Evolutionary conservation across 2,329 filamentous ascomycete species (phyloP), one percentile per base, ranked within the genome.

Genomic region (Exophiala mesophila): DNA sequence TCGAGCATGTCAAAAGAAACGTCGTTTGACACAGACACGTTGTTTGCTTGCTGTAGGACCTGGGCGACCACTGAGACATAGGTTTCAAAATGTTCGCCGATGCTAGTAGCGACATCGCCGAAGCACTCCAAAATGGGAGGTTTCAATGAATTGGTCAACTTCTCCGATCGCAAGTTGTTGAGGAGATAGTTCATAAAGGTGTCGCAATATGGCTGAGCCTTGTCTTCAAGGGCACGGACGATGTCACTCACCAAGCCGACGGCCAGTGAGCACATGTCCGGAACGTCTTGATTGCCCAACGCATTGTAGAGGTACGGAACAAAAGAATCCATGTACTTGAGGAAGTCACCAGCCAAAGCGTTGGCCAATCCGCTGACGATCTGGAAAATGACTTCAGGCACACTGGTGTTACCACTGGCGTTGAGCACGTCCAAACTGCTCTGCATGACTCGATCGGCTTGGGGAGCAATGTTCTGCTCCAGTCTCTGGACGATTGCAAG

Each of bases 161-260:
- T 78, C 9, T 84, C 80, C 66, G 87, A 94, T 80, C 88, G 62
- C 12, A 30, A 72, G 67, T 95, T 94, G 72, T 88, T 89, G 50
- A 98, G 78, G 45, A 98, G 74, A 63, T 92, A 85, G 74, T 98
- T 98, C 92, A 98, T 98, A 66, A 97, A 96, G 54, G 82, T 79
- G 59, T 98, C 92, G 67, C 92, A 98, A 73, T 84, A 97, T 44
- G 90, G 92, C 68, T 94, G 87, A 59, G 90, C 86, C 64, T 85
- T 85, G 62, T 88, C 83, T 62, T 88, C 87, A 62, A 97, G 75
- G 12, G 90, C 92, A 57, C 92, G 83, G 39, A 88, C 90, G 57
- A 98, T 92, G 62, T 98, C 92, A 64, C 90, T 94, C 55, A 97
- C 90, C 43, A 98, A 78, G 57, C 92, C 92, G 64, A 98, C 96